Evolutionary conservation across 441 rosid genomes (phyloP), one percentile per base, ranked within the genome.

Genomic region (Isatis lusitanica): DNA sequence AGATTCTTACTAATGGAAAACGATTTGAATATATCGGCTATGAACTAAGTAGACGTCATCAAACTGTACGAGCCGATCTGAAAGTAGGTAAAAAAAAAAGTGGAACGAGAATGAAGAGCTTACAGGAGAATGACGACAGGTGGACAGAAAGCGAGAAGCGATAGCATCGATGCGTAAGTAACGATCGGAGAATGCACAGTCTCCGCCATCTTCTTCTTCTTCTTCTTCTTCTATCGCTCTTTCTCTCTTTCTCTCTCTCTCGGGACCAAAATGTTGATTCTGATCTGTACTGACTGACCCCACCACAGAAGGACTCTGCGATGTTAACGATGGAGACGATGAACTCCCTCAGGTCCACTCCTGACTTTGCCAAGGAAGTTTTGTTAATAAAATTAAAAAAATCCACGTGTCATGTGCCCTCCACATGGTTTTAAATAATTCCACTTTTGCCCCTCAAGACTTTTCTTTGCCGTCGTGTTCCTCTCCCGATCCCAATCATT

Each of bases 51-150:
- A 6, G 21, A 40, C n/a, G n/a, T n/a, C n/a, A n/a, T n/a, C n/a
- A n/a, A n/a, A n/a, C n/a, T 17, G 6, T 67, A 42, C 36, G 47
- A 75, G 9, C 2, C 65, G 60, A 67, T 44, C 31, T 40, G n/a
- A 72, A 60, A 50, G 36, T 3, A 4, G 7, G n/a, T n/a, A n/a
- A 43, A 52, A 31, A 10, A 9, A 26, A 7, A 53, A 59, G 44
- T 35, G 39, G 7, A 30, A 28, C 8, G 43, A 47, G 43, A 35
- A 68, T 36, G 59, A 63, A 1, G 57, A 71, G 68, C 87, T 85
- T 83, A 95, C 99, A 95, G 88, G 64, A 95, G 77, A 76, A 93
- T 87, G 61, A 95, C 99, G 71, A 90, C 87, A 11, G 98, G 98
- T 69, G 99, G 99, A 71, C 98, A 93, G 28, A 91, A 76, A 36